Evolutionary conservation across 345 rosid species (phyloP).

Genomic region (Eucalyptus curtisii): DNA sequence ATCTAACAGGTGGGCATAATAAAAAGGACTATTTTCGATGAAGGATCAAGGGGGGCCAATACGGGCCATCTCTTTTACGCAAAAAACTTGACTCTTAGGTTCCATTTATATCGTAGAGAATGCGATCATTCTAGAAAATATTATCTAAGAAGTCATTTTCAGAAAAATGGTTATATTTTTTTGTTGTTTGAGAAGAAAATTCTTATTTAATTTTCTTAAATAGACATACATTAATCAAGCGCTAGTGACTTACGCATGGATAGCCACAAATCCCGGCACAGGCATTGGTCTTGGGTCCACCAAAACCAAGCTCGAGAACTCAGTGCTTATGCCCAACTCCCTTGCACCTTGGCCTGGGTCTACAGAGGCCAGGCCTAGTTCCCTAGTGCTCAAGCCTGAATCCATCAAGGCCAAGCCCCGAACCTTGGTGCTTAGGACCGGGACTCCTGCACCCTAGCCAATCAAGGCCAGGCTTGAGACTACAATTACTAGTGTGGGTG

Average conservation of each 20-base stretch:
- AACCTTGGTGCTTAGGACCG: too few relatives aligned
- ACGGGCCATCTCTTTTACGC: neutral
- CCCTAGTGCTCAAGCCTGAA: fast-evolving
- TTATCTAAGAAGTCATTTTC: too few relatives aligned
- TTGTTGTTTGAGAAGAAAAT: too few relatives aligned
- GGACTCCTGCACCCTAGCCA: too few relatives aligned
- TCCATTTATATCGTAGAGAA: too few relatives aligned
- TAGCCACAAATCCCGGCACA: fast-evolving
- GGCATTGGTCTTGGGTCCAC: neutral
- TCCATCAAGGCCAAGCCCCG: too few relatives aligned
- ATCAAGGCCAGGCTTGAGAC: too few relatives aligned
- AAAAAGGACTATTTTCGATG: neutral
- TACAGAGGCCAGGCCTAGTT: too few relatives aligned
- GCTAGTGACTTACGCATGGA: fast-evolving
- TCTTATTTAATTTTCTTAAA: neutral
- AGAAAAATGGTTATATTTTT: too few relatives aligned
- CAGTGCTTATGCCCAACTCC: neutral
- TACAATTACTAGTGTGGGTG: fast-evolving
- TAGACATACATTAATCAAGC: too few relatives aligned
- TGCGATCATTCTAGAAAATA: fast-evolving
- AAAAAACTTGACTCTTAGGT: neutral
- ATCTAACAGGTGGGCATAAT: neutral
- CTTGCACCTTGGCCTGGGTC: neutral
- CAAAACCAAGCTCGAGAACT: neutral
- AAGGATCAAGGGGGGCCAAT: neutral